Percentiles rank a stretch among this genome's conserved stretches.
Evolutionary conservation across 2,329 filamentous ascomycete genomes (phyloP).

Genomic region (Metarhizium anisopliae): DNA sequence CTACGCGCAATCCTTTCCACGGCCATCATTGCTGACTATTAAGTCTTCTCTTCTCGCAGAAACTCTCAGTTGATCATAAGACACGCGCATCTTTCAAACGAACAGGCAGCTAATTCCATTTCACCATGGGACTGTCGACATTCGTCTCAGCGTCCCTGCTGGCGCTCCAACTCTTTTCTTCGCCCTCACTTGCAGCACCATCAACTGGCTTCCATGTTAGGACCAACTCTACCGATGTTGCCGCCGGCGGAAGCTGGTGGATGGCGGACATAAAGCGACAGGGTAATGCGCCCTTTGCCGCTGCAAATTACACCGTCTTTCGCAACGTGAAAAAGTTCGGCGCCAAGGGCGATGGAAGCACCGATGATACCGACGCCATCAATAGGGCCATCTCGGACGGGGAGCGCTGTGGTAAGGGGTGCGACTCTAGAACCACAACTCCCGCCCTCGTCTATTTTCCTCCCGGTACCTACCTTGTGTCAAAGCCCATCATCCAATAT

Average conservation of each 20-base stretch:
- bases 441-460: slow-evolving; percentile 91
- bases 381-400: slow-evolving; percentile 74
- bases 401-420: slow-evolving; percentile 68
- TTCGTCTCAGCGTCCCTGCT: slow-evolving; percentile 32
- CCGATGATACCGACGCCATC: slow-evolving; percentile 84
- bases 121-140: slow-evolving; percentile 35
- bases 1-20: not conserved
- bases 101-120: slow-evolving; percentile 22
- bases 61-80: not conserved
- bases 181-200: slow-evolving; percentile 23
- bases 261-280: slow-evolving; percentile 59
- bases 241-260: slow-evolving; percentile 54
- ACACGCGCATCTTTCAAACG: not conserved
- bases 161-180: slow-evolving; percentile 32
- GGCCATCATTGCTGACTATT: not conserved
- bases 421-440: slow-evolving; percentile 73
- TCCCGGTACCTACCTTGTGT: slow-evolving; percentile 75
- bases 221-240: slow-evolving; percentile 7
- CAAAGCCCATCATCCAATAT: slow-evolving; percentile 67
- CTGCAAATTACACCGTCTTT: slow-evolving; percentile 56
- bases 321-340: slow-evolving; percentile 72
- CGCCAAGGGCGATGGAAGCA: slow-evolving; percentile 56
- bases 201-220: slow-evolving; percentile 13
- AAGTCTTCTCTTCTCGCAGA: not conserved
- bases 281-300: slow-evolving; percentile 53